Evolutionary conservation across 2,329 filamentous ascomycete species (phyloP), one percentile per base, ranked within the genome.

Genomic region (Aspergillus pseudoviridinutans): DNA sequence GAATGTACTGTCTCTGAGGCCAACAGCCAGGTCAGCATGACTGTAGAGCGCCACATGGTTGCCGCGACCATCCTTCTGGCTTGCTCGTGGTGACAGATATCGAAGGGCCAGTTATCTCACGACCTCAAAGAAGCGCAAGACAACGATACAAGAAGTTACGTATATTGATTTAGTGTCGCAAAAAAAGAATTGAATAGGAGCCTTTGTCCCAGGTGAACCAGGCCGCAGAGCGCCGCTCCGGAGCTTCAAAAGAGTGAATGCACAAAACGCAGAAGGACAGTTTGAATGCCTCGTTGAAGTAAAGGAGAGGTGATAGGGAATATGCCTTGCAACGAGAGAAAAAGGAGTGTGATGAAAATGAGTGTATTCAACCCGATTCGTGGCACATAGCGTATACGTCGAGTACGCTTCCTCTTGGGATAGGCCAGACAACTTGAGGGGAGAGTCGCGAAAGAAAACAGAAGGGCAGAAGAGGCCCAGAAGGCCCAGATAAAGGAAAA

Each of bases 21-120:
- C 41, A 74, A 61, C 54, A 72, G 61, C 68, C 71, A 73, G 57
- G 66, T 76, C 64, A 76, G 73, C 65, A 74, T 61, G 42, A 63
- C 58, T 56, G 63, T 56, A n/a, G 61, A 58, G 54, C 63, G 64
- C 69, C 63, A 70, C 58, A 56, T 61, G 28, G 57, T 57, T 28
- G 53, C 53, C 53, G 57, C 32, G 14, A 58, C 58, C 69, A 71
- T 71, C 25, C 53, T 71, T n/a, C 54, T 62, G 47, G 28, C 54
- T 27, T 9, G 25, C 24, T 46, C 22, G 32, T 24, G 22, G 47
- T 8, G 12, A 47, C 44, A 17, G 44, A 24, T 47, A 24, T 14
- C 14, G 22, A 47, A 25, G 44, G 5, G 14, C 44, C 22, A 47
- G 12, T 14, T 25, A 24, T 25, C 44, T 47, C 22, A 47, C 10